Evolutionary conservation across 1,139 yeast species (phyloP).

Genomic region (Hemisphaericaspora subhashii): DNA sequence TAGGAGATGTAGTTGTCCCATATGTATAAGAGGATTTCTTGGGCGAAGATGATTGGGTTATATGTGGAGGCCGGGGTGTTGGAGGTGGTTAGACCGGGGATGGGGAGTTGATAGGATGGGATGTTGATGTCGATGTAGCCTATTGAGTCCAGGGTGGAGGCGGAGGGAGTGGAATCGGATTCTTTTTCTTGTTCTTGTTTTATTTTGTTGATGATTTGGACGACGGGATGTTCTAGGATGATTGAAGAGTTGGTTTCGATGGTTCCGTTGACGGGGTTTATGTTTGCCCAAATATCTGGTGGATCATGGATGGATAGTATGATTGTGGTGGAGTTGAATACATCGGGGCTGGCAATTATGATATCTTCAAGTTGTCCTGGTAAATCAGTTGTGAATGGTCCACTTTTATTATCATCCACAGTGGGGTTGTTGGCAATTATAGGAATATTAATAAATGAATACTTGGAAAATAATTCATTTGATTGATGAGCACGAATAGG

Average conservation of each 20-base stretch:
- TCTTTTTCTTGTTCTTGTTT: conserved; percentile 48
- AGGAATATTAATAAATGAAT: conserved; percentile 69
- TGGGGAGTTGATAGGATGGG: conserved; percentile 50
- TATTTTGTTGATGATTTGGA: conserved; percentile 37
- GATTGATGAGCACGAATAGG: conserved; percentile 76
- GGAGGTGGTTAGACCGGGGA: conserved; percentile 21
- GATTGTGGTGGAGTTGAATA: conserved; percentile 62
- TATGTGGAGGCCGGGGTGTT: conserved; percentile 35
- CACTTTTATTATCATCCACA: conserved; percentile 17
- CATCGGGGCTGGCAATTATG: conserved; percentile 72
- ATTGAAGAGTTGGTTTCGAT: conserved; percentile 74
- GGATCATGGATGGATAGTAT: conserved; percentile 85
- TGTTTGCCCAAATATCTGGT: conserved; percentile 88
- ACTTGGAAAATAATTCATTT: conserved; percentile 51
- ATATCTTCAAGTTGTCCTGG: conserved; percentile 62
- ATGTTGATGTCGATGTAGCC: conserved; percentile 85
- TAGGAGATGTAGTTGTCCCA: conserved; percentile 92
- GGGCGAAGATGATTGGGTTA: conserved; percentile 66
- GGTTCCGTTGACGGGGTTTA: conserved; percentile 77
- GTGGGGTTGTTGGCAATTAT: conserved; percentile 33
- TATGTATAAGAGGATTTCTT: conserved; percentile 71
- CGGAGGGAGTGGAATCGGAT: conserved; percentile 18
- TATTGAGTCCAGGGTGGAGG: conserved; percentile 45
- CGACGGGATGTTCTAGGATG: conserved; percentile 49
- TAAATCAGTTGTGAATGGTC: conserved; percentile 42